phyloP scores from a whole-genome alignment of 495 filamentous ascomycete species.

The Aspergillus asperescens region DNA sequence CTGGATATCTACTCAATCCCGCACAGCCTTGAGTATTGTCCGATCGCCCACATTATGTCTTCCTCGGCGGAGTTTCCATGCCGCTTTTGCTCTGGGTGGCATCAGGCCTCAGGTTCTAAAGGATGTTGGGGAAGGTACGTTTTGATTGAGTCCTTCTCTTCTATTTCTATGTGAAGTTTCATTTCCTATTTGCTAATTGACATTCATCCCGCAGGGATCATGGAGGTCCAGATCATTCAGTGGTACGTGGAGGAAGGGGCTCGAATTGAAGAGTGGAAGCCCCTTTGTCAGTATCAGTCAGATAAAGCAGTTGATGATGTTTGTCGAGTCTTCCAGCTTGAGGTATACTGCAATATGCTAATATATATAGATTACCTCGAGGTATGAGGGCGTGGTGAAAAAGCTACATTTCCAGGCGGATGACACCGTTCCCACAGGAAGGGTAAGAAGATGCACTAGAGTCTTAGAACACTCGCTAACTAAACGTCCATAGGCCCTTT shows the following conservation, averaged over 20 bases:
- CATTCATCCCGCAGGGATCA: constrained; percentile 61
- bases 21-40: constrained; percentile 27
- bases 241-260: constrained; percentile 98
- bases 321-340: constrained; percentile 9
- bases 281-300: constrained; percentile 93
- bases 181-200: constrained; percentile 13
- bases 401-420: constrained; percentile 93
- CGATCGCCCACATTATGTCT: constrained; percentile 20
- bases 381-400: constrained; percentile 93
- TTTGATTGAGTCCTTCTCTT: background rate
- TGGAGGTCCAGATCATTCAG: constrained; percentile 97
- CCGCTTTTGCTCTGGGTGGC: constrained; percentile 49
- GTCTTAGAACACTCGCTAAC: constrained; percentile 7
- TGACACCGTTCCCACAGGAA: constrained; percentile 91
- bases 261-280: constrained; percentile 95
- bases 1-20: constrained; percentile 26
- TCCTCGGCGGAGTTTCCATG: constrained; percentile 53
- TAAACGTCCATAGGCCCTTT: constrained; percentile 35
- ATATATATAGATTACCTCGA: constrained; percentile 69
- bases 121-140: constrained; percentile 91
- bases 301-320: constrained; percentile 98
- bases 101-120: constrained; percentile 87
- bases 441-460: constrained; percentile 31
- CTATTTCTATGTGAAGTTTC: background rate
- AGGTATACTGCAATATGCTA: constrained; percentile 9